Evolutionary conservation across 148 eudicot genomes (phyloP), one percentile per base, ranked within the genome.

Genomic region (Arctostaphylos glauca): DNA sequence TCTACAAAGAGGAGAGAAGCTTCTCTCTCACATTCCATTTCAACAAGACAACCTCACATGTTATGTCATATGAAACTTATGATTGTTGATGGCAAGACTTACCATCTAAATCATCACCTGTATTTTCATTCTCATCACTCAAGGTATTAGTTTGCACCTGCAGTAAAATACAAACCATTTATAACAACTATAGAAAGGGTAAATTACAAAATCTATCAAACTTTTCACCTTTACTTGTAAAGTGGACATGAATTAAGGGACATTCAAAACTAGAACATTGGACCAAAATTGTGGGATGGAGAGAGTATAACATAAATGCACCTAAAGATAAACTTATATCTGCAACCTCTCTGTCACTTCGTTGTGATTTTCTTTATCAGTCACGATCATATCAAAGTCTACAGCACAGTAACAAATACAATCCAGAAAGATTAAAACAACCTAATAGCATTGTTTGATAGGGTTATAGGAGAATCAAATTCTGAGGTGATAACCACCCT

Each of bases 21-120:
- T 58, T 58, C 72, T 59, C 23, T 23, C 19, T 71, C 9, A 18
- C 31, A 66, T 54, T 41, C 54, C 62, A 76, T 54, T 49, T 18
- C 19, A 80, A 56, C 21, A 70, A 66, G 77, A 83, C 41, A 3
- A 49, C 21, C 31, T 6, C 21, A 81, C 47, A 56, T n/a, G 46
- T 10, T 2, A 55, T 16, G 58, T 49, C 55, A 21, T 15, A 21
- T 58, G 23, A 23, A 66, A 86, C 49, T 5, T 43, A 44, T 10
- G 4, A 8, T 41, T n/a, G 59, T 9, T 49, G 46, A 48, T 31
- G 12, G 74, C 44, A 75, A 76, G 31, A 58, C 60, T 31, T 87
- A 91, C 94, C 94, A 81, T 91, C 94, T 6, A 81, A 59, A 23
- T 91, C 93, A 78, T 91, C 95, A 18, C 62, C 90, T 13, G 68